Conservation (phyloP, 1,284 basidiomycete species). For the Puccinia triticina region DNA sequence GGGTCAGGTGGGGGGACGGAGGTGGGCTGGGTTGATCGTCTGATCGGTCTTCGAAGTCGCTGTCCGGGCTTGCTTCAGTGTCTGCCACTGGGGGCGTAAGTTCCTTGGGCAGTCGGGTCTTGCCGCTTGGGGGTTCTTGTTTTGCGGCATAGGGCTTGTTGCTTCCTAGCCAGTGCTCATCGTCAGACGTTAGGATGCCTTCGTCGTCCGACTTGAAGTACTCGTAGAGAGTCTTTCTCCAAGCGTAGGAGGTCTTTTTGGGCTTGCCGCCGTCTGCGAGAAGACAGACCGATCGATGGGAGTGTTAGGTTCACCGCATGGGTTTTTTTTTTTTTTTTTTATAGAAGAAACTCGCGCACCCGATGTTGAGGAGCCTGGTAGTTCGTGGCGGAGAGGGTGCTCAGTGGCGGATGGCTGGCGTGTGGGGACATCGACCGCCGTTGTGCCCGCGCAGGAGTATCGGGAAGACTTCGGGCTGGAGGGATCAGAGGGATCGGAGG, state of each 20-base stretch:
- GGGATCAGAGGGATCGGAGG: not conserved
- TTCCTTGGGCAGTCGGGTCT: not conserved
- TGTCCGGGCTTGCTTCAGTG: not conserved
- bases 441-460: not conserved
- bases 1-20: not conserved
- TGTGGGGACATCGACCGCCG: too few species aligned
- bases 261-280: not conserved
- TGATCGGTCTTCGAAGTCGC: not conserved
- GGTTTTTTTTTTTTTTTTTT: too few species aligned
- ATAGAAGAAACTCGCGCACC: too few species aligned
- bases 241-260: not conserved
- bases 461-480: conserved; percentile 1
- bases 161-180: conserved; percentile 16
- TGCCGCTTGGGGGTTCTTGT: conserved; percentile 24
- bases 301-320: too few species aligned
- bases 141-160: conserved; percentile 1
- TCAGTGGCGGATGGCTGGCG: not conserved
- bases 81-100: not conserved
- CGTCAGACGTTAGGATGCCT: conserved; percentile 11
- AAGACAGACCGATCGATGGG: not conserved
- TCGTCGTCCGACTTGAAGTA: conserved; percentile 30
- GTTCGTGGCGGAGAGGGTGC: not conserved
- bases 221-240: conserved; percentile 7
- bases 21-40: not conserved
- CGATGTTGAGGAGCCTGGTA: not conserved